Evolutionary conservation across 169 alveolate genomes (phyloP).

Genomic region (Cryptosporidium ubiquitum): DNA sequence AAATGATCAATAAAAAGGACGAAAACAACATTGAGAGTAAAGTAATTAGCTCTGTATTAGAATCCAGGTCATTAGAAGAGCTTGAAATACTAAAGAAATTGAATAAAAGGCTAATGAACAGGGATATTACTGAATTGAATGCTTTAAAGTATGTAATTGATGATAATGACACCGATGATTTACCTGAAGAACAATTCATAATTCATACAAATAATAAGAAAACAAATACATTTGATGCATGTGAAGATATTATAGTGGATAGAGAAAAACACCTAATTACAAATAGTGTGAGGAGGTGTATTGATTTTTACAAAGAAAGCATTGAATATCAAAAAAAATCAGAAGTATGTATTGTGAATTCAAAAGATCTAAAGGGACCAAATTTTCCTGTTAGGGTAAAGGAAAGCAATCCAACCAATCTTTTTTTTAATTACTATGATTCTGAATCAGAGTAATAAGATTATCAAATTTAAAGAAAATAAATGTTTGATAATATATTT

Average conservation of each 20-base stretch:
- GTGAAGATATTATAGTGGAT: not conserved
- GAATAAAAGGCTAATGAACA: conserved; percentile 60
- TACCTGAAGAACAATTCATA: not conserved
- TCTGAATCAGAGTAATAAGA: not conserved
- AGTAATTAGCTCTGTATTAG: not conserved
- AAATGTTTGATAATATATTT: not conserved
- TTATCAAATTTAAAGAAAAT: not conserved
- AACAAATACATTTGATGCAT: not conserved
- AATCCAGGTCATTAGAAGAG: conserved; percentile 17
- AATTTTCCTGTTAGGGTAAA: not conserved
- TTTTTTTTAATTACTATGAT: not conserved
- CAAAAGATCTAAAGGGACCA: not conserved
- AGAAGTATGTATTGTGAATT: not conserved
- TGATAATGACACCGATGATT: not conserved
- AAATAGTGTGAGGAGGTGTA: not conserved
- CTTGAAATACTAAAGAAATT: conserved; percentile 29
- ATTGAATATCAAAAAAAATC: not conserved
- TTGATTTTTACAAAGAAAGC: not conserved
- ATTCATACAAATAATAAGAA: not conserved
- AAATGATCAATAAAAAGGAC: not conserved
- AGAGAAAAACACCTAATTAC: not conserved
- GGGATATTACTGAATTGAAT: conserved; percentile 42
- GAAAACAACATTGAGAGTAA: not conserved
- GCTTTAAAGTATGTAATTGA: conserved; percentile 11
- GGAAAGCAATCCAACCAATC: not conserved